phyloP scores from a whole-genome alignment of 106 monocot species.

The Acanthochlamys bracteata region DNA sequence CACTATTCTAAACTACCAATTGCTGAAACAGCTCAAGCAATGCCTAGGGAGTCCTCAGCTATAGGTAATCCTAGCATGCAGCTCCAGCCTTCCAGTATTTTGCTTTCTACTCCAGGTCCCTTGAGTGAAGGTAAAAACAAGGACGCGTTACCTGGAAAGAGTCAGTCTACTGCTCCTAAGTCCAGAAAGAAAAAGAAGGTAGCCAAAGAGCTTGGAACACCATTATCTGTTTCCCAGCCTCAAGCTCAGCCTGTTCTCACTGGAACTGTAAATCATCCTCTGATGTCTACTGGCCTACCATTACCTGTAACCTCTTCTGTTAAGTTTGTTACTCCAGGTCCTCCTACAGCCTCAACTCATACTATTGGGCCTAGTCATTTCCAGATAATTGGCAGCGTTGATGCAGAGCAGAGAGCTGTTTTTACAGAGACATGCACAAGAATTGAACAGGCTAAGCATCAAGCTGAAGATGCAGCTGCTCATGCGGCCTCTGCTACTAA shows the following conservation, averaged over 20 bases:
- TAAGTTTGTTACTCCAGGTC: slow-evolving; percentile 14
- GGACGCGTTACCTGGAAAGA: slow-evolving; percentile 18
- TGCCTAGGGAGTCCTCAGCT: slow-evolving; percentile 28
- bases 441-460: slow-evolving; percentile 68
- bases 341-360: slow-evolving; percentile 18
- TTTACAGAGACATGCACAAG: slow-evolving; percentile 49
- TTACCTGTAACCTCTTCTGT: slow-evolving; percentile 20
- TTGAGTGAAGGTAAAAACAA: slow-evolving; percentile 23
- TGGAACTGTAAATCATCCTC: slow-evolving; percentile 11
- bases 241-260: slow-evolving; percentile 13
- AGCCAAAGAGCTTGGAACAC: slow-evolving; percentile 9
- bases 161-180: slow-evolving; percentile 27
- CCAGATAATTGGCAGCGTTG: slow-evolving; percentile 22
- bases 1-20: slow-evolving; percentile 25
- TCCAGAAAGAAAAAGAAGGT: slow-evolving; percentile 63
- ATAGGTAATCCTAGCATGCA: slow-evolving; percentile 25
- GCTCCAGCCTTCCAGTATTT: slow-evolving; percentile 27
- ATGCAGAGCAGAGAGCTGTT: slow-evolving; percentile 28
- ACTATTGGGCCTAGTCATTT: slow-evolving; percentile 25
- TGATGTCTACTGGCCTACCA: slow-evolving; percentile 4
- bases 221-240: slow-evolving; percentile 28
- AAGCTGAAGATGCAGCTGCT: slow-evolving; percentile 80
- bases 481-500: slow-evolving; percentile 57
- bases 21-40: slow-evolving; percentile 36
- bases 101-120: slow-evolving; percentile 17